These are phyloP conservation scores for Daldinia bambusicola DNA, from an alignment of 495 filamentous ascomycete genomes.

Conservation along the genomic window DNA sequence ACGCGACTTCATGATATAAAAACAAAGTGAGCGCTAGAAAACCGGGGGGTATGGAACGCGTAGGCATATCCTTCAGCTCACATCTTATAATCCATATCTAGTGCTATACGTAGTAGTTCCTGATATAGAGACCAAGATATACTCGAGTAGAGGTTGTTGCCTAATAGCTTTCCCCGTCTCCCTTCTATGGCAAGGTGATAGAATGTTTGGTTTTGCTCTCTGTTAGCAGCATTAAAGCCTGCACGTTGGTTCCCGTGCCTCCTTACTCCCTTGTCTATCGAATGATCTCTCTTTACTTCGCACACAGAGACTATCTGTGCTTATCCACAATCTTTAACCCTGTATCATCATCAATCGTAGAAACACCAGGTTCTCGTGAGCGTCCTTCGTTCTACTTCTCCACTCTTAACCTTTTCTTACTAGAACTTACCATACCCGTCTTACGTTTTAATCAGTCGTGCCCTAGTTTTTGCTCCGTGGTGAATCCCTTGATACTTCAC, in stretches of 20 bases:
- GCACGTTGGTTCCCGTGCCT: neutral
- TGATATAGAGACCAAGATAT: neutral
- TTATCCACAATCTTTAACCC: neutral
- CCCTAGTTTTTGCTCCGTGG: neutral
- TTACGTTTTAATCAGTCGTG: neutral
- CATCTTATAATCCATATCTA: neutral
- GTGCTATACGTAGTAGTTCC: neutral
- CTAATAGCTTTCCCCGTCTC: constrained; percentile 7
- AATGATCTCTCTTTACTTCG: neutral
- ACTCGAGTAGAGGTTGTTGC: constrained; percentile 5
- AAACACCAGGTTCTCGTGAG: neutral
- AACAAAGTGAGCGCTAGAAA: neutral
- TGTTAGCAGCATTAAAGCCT: neutral
- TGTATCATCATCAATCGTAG: neutral
- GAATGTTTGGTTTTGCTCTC: constrained; percentile 1
- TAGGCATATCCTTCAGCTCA: neutral
- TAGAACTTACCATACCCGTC: neutral
- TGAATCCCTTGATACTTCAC: neutral
- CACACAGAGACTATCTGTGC: neutral
- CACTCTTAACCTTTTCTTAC: neutral
- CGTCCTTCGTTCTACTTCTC: neutral
- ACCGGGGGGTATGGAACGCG: neutral
- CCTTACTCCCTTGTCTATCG: neutral
- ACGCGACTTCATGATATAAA: neutral
- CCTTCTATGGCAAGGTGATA: neutral